These are phyloP conservation scores for Pythium folliculosum DNA, from an alignment of 352 stramenopile species.

Conservation along the genomic window DNA sequence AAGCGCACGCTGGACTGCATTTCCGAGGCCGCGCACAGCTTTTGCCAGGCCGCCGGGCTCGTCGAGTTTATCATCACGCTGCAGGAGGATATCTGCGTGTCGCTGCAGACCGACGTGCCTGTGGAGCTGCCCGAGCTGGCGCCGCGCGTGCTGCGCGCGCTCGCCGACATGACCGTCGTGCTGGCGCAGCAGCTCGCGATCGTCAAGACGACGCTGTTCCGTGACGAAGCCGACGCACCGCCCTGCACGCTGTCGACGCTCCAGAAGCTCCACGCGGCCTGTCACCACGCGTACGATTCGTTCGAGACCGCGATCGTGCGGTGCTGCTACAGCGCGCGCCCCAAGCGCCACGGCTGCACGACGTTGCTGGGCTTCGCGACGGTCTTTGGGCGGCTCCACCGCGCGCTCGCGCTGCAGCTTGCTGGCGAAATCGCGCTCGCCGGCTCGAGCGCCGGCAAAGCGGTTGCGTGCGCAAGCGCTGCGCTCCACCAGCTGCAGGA, in stretches of 20 bases:
- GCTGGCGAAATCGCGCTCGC: slow-evolving; percentile 30
- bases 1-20: slow-evolving; percentile 12
- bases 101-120: slow-evolving; percentile 19
- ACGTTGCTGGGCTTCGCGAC: slow-evolving; percentile 31
- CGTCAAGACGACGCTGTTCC: slow-evolving; percentile 36
- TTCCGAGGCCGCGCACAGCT: slow-evolving; percentile 20
- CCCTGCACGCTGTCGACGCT: slow-evolving; percentile 35
- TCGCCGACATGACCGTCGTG: slow-evolving; percentile 18
- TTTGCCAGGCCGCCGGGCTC: slow-evolving; percentile 21
- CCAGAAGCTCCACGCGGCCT: slow-evolving; percentile 39
- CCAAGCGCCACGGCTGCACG: slow-evolving; percentile 13
- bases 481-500: slow-evolving; percentile 30
- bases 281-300: slow-evolving; percentile 24
- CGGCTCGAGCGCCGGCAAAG: slow-evolving; percentile 27
- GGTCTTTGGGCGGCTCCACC: slow-evolving; percentile 39
- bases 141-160: slow-evolving; percentile 9
- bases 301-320: slow-evolving; percentile 29
- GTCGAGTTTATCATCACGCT: slow-evolving; percentile 20
- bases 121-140: slow-evolving; percentile 23
- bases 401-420: slow-evolving; percentile 31
- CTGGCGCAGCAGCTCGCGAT: slow-evolving; percentile 49
- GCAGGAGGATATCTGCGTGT: slow-evolving; percentile 18
- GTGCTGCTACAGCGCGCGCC: slow-evolving; percentile 20
- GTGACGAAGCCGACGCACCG: slow-evolving; percentile 11
- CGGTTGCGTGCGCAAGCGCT: slow-evolving; percentile 30